Conservation (phyloP, 495 filamentous ascomycete species). For the Hypoxylon perforatum region DNA sequence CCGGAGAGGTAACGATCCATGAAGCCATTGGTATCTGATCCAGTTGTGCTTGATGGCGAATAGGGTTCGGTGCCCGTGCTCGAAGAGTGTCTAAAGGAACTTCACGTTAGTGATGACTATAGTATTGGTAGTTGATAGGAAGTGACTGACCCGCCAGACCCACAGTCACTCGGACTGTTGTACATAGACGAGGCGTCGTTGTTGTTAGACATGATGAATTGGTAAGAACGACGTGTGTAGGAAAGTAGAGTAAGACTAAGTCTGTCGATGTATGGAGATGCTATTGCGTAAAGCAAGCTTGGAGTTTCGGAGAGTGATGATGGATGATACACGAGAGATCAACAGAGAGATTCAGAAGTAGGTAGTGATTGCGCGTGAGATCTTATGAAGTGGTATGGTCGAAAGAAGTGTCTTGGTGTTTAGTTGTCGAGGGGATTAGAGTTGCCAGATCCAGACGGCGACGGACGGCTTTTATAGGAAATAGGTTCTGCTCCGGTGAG, state of each 20-base stretch:
- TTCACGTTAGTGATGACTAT: slow-evolving; percentile 8
- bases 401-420: slow-evolving; percentile 10
- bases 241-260: not conserved
- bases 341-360: too few relatives aligned
- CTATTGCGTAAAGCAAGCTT: not conserved
- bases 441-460: slow-evolving; percentile 12
- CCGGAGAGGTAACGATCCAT: slow-evolving; percentile 14
- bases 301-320: not conserved
- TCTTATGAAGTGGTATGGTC: not conserved
- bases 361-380: too few relatives aligned
- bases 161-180: slow-evolving; percentile 1
- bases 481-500: slow-evolving; percentile 9
- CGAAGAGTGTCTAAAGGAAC: not conserved
- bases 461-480: slow-evolving; percentile 20
- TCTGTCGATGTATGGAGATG: not conserved
- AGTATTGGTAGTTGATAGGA: not conserved
- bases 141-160: slow-evolving; percentile 26
- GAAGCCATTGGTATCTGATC: not conserved
- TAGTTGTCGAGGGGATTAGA: not conserved
- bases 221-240: not conserved
- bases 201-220: slow-evolving; percentile 14
- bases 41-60: not conserved
- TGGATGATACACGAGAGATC: too few relatives aligned
- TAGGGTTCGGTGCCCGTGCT: not conserved
- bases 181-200: slow-evolving; percentile 9